Conservation (phyloP, 2,329 filamentous ascomycete genomes). For the Fusarium nelsonii region DNA sequence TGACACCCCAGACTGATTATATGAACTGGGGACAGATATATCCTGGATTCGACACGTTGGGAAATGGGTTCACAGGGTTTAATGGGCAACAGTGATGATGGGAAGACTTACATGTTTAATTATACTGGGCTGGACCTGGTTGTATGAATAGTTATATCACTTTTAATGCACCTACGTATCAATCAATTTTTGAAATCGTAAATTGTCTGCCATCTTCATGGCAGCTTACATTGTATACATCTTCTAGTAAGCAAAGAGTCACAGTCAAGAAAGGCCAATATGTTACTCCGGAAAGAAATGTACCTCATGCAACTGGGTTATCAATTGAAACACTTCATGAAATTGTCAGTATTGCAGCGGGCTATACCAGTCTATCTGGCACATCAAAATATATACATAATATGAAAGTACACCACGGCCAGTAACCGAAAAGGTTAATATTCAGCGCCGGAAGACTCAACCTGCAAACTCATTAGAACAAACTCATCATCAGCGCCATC, state of each 20-base stretch:
- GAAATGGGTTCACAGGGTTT: slow-evolving; percentile 45
- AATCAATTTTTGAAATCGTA: not conserved
- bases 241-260: too few species aligned
- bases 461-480: slow-evolving; percentile 41
- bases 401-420: too few species aligned
- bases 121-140: slow-evolving; percentile 29
- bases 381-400: too few species aligned
- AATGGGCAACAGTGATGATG: slow-evolving; percentile 37
- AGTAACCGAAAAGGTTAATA: not conserved
- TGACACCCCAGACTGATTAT: slow-evolving; percentile 48
- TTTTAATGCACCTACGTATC: not conserved
- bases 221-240: too few species aligned
- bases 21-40: slow-evolving; percentile 47
- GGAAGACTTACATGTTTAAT: not conserved
- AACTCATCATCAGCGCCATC: slow-evolving; percentile 26
- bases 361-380: too few species aligned
- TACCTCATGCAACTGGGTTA: too few species aligned
- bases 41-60: slow-evolving; percentile 42
- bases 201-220: not conserved
- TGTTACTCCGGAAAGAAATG: too few species aligned
- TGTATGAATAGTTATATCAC: slow-evolving; percentile 38
- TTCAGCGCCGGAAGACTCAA: not conserved
- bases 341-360: too few species aligned
- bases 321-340: too few species aligned
- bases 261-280: too few species aligned